Base-by-base conservation (phyloP, 1,284 basidiomycete genomes). In the Papiliotrema flavescens region DNA sequence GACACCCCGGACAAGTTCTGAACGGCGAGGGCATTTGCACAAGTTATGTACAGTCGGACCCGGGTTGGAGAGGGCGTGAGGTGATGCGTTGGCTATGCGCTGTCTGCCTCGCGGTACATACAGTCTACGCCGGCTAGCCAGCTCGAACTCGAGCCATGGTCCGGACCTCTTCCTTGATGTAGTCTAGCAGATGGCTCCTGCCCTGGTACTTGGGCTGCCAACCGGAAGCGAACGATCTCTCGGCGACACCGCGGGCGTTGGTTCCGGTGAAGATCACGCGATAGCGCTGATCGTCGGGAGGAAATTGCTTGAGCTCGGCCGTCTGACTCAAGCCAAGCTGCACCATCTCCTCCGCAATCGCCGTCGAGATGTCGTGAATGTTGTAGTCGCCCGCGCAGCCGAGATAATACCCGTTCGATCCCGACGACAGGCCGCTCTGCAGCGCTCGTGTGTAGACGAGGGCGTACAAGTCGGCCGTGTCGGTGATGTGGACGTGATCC, bases 321-420 rank as follows among this genome's bases (percentile, higher is more conserved):
- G n/a, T 20, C 7, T 22, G 15, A 3, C 9, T 17, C 19, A 44
- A 17, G 8, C 42, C 42, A 7, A 44, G 42, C 17, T 44, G 14
- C 5, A 20, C 19, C 42, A 44, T 44, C 17, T 44, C 42, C 23
- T 59, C 54, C 26, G 51, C 55, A 19, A 64, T 52, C 2, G 57
- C 53, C 34, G 42, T 56, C 36, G 57, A 56, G 20, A 59, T 59
- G 7, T 55, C 55, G 32, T 54, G 56, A 15, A 57, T 20, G 9
- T 53, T 53, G 53, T 61, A 55, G 43, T 64, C 62, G 24, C 62
- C 62, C 20, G 55, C 49, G 36, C 56, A 55, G 23, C 45, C 56
- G 36, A 64, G 59, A 57, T 59, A 61, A 46, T 61, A 64, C 7
- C 62, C 62, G 24, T 57, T 46, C 32, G 44, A 44, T 20, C 62